Evolutionary conservation across 169 alveolate species (phyloP).

Genomic region (Theileria sp.): DNA sequence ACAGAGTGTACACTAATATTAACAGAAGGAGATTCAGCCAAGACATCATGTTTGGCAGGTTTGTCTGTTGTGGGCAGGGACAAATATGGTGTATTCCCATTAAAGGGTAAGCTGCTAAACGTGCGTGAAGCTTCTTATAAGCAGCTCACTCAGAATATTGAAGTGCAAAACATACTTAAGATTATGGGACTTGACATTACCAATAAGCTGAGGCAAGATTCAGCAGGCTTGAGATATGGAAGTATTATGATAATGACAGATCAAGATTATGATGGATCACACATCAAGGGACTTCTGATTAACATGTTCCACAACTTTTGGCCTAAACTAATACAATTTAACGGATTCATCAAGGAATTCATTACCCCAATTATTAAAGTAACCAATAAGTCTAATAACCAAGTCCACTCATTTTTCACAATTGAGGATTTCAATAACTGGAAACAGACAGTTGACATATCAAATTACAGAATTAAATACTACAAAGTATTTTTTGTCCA

Average conservation of each 20-base stretch:
- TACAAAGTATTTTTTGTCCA: conserved; percentile 85
- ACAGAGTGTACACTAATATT: conserved; percentile 95
- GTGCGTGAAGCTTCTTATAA: conserved; percentile 97
- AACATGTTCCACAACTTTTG: conserved; percentile 98
- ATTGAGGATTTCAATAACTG: conserved; percentile 95
- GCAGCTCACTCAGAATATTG: conserved; percentile 93
- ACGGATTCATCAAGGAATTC: conserved; percentile 96
- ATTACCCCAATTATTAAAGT: conserved; percentile 98
- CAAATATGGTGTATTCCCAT: conserved; percentile 98
- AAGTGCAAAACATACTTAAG: conserved; percentile 93
- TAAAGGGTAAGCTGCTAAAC: conserved; percentile 97
- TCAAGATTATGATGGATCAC: conserved; percentile 99
- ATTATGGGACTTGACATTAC: conserved; percentile 92
- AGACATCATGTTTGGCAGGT: conserved; percentile 98
- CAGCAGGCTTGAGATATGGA: conserved; percentile 94
- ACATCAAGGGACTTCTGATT: conserved; percentile 98
- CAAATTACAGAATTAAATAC: conserved; percentile 96
- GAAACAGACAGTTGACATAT: conserved; percentile 83
- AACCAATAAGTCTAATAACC: conserved; percentile 83
- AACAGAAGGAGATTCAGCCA: conserved; percentile 99
- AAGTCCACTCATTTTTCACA: conserved; percentile 92
- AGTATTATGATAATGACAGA: conserved; percentile 99
- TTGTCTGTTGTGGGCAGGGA: conserved; percentile 98
- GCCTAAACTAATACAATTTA: conserved; percentile 94
- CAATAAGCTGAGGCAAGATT: conserved; percentile 83